Base-by-base conservation (phyloP, 768 basidiomycete species). In the Strobilomyces echinocephalus region DNA sequence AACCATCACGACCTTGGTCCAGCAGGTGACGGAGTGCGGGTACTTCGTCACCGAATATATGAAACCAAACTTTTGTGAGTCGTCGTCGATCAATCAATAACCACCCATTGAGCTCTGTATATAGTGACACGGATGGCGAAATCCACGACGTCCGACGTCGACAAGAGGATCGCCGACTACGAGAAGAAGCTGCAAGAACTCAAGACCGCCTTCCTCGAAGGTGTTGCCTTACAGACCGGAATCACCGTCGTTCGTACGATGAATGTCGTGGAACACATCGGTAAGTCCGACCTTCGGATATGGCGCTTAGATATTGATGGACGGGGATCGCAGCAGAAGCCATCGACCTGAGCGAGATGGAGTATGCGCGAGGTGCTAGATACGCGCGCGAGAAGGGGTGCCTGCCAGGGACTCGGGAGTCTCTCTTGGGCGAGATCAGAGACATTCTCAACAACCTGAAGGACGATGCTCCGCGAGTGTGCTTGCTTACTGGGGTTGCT, bases 381-480 rank as follows among this genome's bases (percentile, higher is more conserved):
- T 26, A 26, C 14, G 15, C 11, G n/a, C 41, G 1, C 2, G 24
- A 42, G 41, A 42, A 26, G 24, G 41, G 41, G 15, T 42, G 41
- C 4, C 24, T 42, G 14, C 41, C 41, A 6, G 41, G 14, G 15
- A 42, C 41, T 8, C 41, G 41, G 12, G 35, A 35, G 12, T 35
- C 10, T 4, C 15, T 35, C 35, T 14, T 35, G 14, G 12, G 35
- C 1, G 35, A 42, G 14, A 42, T 42, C 15, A 28, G 28, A 4
- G 28, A 5, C 35, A 14, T 35, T 14, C 35, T 35, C 15, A 5
- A 5, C 14, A 35, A 14, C 15, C 12, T 14, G 5, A 14, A 35
- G 5, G 35, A 14, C 15, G 57, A 35, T 62, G 67, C 49, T 31
- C 55, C n/a, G 48, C 28, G 8, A 35, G 34, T 28, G 28, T 28